phyloP scores from a whole-genome alignment of 2,329 filamentous ascomycete species.

The Beauveria pseudobassiana region DNA sequence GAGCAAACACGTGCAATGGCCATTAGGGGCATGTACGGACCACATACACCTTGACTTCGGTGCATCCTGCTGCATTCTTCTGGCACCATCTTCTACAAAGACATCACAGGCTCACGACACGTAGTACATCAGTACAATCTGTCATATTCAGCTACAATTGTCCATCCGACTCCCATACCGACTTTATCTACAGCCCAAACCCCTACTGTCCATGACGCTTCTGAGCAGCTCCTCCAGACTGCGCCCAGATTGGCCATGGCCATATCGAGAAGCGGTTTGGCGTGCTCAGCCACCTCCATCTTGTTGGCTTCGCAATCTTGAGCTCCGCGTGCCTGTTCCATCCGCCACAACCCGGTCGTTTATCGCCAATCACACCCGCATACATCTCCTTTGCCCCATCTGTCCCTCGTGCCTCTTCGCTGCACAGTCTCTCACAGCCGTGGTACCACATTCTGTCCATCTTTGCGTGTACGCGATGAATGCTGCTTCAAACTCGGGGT shows the following conservation, averaged over 20 bases:
- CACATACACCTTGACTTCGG: no score
- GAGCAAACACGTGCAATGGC: no score
- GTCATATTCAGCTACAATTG: neutral
- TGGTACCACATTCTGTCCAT: conserved; percentile 28
- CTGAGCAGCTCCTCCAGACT: neutral
- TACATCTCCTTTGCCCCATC: conserved; percentile 24
- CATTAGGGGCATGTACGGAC: no score
- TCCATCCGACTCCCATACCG: neutral
- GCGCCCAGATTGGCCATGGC: conserved; percentile 21
- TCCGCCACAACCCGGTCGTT: conserved; percentile 23
- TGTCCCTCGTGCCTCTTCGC: conserved; percentile 23
- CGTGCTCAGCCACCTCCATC: conserved; percentile 31
- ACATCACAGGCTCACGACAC: no score
- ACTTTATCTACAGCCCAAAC: neutral
- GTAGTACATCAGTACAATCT: neutral
- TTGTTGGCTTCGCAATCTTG: conserved; percentile 30
- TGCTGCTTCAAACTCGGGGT: neutral
- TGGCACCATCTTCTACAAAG: no score
- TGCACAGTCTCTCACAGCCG: conserved; percentile 29
- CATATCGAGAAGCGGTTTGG: conserved; percentile 36
- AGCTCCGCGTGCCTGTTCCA: conserved; percentile 22
- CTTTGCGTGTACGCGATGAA: conserved; percentile 2
- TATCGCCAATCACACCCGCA: conserved; percentile 32
- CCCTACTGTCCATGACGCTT: neutral
- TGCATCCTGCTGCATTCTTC: no score